A percentile compares a stretch with the other conserved stretches of the same genome.
phyloP scores from a whole-genome alignment of 371 early-diverging fungal species.

The Blastocladiella emersonii region DNA sequence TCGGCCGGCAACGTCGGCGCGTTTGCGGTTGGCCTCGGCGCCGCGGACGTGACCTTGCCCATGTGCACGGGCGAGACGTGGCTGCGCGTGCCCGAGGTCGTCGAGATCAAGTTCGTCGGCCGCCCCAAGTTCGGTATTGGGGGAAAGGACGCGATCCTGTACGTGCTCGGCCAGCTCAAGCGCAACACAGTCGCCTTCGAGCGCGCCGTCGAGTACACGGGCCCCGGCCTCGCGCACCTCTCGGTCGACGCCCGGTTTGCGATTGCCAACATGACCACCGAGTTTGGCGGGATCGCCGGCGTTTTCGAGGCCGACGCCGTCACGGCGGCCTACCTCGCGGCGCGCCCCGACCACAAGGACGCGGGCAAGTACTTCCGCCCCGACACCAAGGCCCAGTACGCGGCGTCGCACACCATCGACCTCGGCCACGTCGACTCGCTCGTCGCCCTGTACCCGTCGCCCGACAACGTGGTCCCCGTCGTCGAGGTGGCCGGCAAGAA shows the following conservation, averaged over 20 bases:
- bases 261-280: constrained; percentile 66
- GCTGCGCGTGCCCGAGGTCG: constrained; percentile 64
- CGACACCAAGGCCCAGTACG: constrained; percentile 53
- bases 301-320: constrained; percentile 59
- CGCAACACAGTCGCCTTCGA: constrained; percentile 67
- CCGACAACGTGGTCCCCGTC: constrained; percentile 57
- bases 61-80: constrained; percentile 68
- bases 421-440: constrained; percentile 47
- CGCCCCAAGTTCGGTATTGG: constrained; percentile 59
- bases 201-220: constrained; percentile 62
- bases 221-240: constrained; percentile 54
- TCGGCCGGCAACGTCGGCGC: constrained; percentile 61
- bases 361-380: constrained; percentile 53
- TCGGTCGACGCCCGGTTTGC: constrained; percentile 66
- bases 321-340: constrained; percentile 50
- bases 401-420: constrained; percentile 55
- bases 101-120: constrained; percentile 52
- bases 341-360: constrained; percentile 52
- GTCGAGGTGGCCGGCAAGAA: constrained; percentile 40
- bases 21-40: constrained; percentile 63
- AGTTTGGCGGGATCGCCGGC: constrained; percentile 69
- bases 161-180: constrained; percentile 60
- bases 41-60: constrained; percentile 69
- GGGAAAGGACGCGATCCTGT: constrained; percentile 61
- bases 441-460: constrained; percentile 56